Base-by-base conservation (phyloP, 2,329 filamentous ascomycete genomes). In the Purpureocillium lavendulum region DNA sequence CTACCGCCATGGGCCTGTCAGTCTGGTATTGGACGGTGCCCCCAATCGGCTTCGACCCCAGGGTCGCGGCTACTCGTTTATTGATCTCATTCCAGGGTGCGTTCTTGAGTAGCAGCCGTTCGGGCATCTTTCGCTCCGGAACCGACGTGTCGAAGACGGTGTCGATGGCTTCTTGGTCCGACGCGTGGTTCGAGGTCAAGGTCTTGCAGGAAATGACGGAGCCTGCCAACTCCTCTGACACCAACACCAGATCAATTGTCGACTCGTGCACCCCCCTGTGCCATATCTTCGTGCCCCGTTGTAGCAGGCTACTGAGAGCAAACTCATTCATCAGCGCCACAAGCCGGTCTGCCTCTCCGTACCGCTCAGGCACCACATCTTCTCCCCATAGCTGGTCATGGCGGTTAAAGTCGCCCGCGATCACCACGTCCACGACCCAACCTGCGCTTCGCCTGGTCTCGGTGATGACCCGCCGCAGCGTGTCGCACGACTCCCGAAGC, bases 211-310 rank as follows among this genome's bases (percentile, higher is more conserved):
- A 45, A 15, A 49, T 40, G n/a, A n/a, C n/a, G n/a, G n/a, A n/a
- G n/a, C n/a, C n/a, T n/a, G n/a, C n/a, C n/a, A n/a, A n/a, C n/a
- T n/a, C n/a, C n/a, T n/a, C n/a, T n/a, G n/a, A n/a, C n/a, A n/a
- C n/a, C n/a, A n/a, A n/a, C n/a, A n/a, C n/a, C n/a, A n/a, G n/a
- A n/a, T n/a, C n/a, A n/a, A n/a, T n/a, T n/a, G n/a, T n/a, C n/a
- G n/a, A n/a, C 26, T 49, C 41, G 36, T 42, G 24, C 6, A 50
- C 43, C 16, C 50, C 38, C 13, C 48, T 41, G 17, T 55, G 40
- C 57, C 45, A 62, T 41, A 47, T 62, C 40, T 61, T 63, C 21
- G 51, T 62, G 4, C 55, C 57, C 43, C 51, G 41, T 37, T 50
- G 58, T 2, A 63, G 55, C 31, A 64, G 42, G 45, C 56, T 61